These are phyloP conservation scores for Angophora floribunda DNA, from an alignment of 345 rosid species.

Conservation along the genomic window DNA sequence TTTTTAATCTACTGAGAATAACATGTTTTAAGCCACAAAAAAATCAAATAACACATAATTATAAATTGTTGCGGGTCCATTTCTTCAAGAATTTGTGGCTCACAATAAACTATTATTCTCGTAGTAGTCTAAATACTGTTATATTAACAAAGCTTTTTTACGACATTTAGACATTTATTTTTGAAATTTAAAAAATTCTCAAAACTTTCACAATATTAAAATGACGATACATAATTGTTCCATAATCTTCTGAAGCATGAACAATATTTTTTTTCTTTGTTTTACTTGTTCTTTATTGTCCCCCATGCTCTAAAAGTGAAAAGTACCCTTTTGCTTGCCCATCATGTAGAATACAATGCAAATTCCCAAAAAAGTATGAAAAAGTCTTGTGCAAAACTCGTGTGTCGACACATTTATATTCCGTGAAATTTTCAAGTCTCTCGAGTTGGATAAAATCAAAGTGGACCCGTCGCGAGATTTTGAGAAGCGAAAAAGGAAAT, in stretches of 20 bases:
- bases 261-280: background rate
- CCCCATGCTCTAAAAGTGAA: background rate
- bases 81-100: no score
- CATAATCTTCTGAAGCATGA: background rate
- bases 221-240: no score
- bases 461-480: background rate
- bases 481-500: background rate
- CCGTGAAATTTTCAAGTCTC: background rate
- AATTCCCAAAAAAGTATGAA: fast-evolving
- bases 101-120: no score
- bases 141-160: no score
- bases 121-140: no score
- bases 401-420: background rate
- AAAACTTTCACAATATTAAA: no score
- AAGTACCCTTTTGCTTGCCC: background rate
- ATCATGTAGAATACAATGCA: background rate
- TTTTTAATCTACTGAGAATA: no score
- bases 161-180: background rate
- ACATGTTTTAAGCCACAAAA: no score
- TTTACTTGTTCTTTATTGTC: background rate
- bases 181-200: background rate
- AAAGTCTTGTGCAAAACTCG: background rate
- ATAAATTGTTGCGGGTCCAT: no score
- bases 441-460: background rate
- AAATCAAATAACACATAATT: no score